Evolutionary conservation across 225 moss, liverwort and hornwort genomes (phyloP).

Genomic region (Takakia lepidozioides): DNA sequence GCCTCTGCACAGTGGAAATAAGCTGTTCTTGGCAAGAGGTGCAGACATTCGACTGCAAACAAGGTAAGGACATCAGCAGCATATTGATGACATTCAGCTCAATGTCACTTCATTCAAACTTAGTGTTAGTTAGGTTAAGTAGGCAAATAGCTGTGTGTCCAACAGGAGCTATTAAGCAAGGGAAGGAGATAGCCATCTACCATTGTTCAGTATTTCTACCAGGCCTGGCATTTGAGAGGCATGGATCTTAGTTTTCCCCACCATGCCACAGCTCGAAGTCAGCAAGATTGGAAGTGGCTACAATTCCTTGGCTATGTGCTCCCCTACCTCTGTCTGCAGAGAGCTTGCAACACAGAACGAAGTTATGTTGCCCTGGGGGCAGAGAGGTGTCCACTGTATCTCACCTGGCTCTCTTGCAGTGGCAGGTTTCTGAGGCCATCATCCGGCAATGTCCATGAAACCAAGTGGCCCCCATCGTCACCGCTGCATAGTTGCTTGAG

Average conservation of each 20-base stretch:
- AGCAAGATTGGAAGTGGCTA: too few species aligned
- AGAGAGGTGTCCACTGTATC: too few species aligned
- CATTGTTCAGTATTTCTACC: not conserved
- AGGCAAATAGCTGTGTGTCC: not conserved
- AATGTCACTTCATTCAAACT: not conserved
- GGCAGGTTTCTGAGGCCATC: slow-evolving; percentile 62
- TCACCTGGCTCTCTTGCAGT: slow-evolving; percentile 34
- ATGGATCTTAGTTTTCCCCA: too few species aligned
- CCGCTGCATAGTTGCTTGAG: slow-evolving; percentile 97
- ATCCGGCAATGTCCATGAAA: slow-evolving; percentile 86
- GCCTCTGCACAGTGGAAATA: slow-evolving; percentile 29
- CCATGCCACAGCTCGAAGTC: too few species aligned
- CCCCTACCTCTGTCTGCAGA: not conserved
- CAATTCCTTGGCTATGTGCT: too few species aligned
- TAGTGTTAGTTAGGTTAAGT: too few species aligned
- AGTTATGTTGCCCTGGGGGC: too few species aligned
- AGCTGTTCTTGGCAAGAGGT: slow-evolving; percentile 48
- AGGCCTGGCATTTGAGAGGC: not conserved
- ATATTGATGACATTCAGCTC: not conserved
- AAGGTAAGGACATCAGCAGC: not conserved
- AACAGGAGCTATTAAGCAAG: not conserved
- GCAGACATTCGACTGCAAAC: slow-evolving; percentile 59
- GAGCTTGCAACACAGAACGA: not conserved
- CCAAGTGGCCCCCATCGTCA: slow-evolving; percentile 82
- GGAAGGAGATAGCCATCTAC: slow-evolving; percentile 3